Evolutionary conservation across 495 filamentous ascomycete genomes (phyloP), one percentile per base, ranked within the genome.

Genomic region (Annulohypoxylon moriforme): DNA sequence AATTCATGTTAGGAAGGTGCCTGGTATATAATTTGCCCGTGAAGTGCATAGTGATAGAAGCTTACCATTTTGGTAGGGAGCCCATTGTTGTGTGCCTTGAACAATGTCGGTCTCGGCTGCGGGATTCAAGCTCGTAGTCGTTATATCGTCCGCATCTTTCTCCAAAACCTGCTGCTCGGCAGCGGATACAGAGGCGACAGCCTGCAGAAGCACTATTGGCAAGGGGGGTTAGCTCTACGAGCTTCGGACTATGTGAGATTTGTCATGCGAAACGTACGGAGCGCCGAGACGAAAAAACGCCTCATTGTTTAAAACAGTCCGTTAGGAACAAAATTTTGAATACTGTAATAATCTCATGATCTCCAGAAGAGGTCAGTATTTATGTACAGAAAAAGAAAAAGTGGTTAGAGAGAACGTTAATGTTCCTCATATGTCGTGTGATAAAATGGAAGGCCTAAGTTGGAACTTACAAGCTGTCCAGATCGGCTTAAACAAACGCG

Each of bases 191-290:
- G 78, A 68, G 20, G 75, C 75, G 60, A 76, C 61, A 62, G 77
- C 75, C 82, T 85, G 84, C 81, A 83, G 76, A 10, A 85, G 82
- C 83, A 85, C 84, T 85, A 66, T 29, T 31, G 4, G 25, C 2
- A 42, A 42, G 8, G 18, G 53, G 56, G 58, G 29, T 76, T 69
- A 72, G 66, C 56, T 24, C 53, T 73, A 40, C 36, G 71, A 73
- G 50, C 67, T 67, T 67, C 16, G 9, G 59, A 50, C 25, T 34
- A 34, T 7, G 40, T 34, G 14, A 25, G 55, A 47, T 44, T 60
- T 50, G 42, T 59, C 57, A 65, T 56, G 14, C 47, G 33, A 46
- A 44, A 76, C 83, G 49, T 80, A 85, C 83, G 80, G 74, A 78
- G 76, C 57, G 80, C 52, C 73, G 80, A 82, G 64, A 81, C 44